phyloP scores from a whole-genome alignment of 2,329 filamentous ascomycete genomes.

The Sodiomyces alkalinus region DNA sequence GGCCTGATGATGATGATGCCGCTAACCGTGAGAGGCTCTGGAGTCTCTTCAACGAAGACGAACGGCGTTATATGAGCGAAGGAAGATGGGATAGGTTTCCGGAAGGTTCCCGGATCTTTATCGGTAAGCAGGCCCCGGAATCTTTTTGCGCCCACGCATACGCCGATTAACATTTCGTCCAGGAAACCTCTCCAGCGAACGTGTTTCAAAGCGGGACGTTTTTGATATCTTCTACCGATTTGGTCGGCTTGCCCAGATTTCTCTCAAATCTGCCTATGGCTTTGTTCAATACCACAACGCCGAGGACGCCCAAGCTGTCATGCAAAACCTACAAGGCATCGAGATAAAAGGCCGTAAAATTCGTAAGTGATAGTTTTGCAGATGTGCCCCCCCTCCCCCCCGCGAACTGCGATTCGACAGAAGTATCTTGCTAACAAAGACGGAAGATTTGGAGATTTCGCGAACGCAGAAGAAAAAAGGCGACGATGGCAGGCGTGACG shows the following conservation, averaged over 20 bases:
- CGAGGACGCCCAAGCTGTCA: constrained; percentile 57
- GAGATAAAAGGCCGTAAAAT: constrained; percentile 83
- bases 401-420: constrained; percentile 1
- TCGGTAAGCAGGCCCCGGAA: constrained; percentile 41
- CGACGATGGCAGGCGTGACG: constrained; percentile 29
- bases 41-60: constrained; percentile 57
- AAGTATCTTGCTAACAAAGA: too few relatives aligned
- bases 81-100: constrained; percentile 74
- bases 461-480: constrained; percentile 71
- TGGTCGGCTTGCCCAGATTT: constrained; percentile 83
- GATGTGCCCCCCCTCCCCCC: neutral
- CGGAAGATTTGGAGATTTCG: constrained; percentile 78
- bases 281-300: constrained; percentile 86
- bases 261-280: constrained; percentile 90
- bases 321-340: constrained; percentile 64
- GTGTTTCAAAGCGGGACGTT: constrained; percentile 84
- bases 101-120: constrained; percentile 61
- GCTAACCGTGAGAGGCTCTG: constrained; percentile 52
- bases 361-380: too few relatives aligned
- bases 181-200: constrained; percentile 87
- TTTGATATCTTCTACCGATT: constrained; percentile 81
- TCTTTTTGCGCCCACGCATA: neutral
- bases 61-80: constrained; percentile 60
- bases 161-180: constrained; percentile 9
- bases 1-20: constrained; percentile 20